A percentile compares a stretch with the other conserved stretches of the same genome.
Evolutionary conservation across 192 early-diverging fungal genomes (phyloP).

Genomic region (Podila epigama): DNA sequence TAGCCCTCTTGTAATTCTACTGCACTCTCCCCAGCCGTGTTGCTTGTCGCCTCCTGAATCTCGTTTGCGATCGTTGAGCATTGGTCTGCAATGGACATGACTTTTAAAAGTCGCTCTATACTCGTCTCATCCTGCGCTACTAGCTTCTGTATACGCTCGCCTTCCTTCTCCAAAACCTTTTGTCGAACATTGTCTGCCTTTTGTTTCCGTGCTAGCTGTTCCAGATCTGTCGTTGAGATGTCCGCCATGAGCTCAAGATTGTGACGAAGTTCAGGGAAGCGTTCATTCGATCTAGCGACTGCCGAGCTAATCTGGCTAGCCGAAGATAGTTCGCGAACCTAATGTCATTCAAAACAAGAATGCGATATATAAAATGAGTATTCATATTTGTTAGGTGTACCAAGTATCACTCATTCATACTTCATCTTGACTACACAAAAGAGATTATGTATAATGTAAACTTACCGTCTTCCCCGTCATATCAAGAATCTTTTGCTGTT

Average conservation of each 20-base stretch:
- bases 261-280: slow-evolving; percentile 79
- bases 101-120: slow-evolving; percentile 54
- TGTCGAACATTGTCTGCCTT: slow-evolving; percentile 56
- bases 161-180: slow-evolving; percentile 51
- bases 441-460: too few species aligned
- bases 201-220: slow-evolving; percentile 65
- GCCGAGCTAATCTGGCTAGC: slow-evolving; percentile 58
- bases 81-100: slow-evolving; percentile 56
- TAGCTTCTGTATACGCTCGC: slow-evolving; percentile 37
- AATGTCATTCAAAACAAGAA: not conserved
- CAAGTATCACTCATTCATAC: too few species aligned
- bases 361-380: not conserved
- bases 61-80: slow-evolving; percentile 46
- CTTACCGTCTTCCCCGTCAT: slow-evolving; percentile 78
- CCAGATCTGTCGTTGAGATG: slow-evolving; percentile 71
- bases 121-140: slow-evolving; percentile 48
- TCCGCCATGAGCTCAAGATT: slow-evolving; percentile 80
- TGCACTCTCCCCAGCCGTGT: slow-evolving; percentile 26
- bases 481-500: slow-evolving; percentile 79
- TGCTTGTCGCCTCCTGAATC: slow-evolving; percentile 26
- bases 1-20: slow-evolving; percentile 43
- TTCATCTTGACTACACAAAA: too few species aligned
- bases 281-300: slow-evolving; percentile 58
- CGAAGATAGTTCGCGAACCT: slow-evolving; percentile 57
- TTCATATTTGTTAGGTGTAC: too few species aligned